phyloP scores from a whole-genome alignment of 75 land plant species.

The Ceratopteris richardii region DNA sequence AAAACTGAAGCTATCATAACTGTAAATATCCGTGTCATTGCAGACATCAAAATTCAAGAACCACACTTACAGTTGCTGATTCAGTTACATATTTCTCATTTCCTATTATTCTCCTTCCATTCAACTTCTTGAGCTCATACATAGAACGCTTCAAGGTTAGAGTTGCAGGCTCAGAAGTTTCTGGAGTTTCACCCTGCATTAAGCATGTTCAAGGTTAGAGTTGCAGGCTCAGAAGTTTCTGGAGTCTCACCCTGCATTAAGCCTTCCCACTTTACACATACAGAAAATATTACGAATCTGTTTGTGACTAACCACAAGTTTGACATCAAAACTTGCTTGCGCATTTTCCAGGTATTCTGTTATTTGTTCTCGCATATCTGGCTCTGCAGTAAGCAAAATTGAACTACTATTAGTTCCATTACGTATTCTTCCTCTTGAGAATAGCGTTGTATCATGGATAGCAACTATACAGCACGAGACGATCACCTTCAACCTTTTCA shows the following conservation, averaged over 20 bases:
- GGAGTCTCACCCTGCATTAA: constrained; percentile 3
- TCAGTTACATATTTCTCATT: constrained; percentile 7
- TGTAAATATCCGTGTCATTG: too few relatives aligned
- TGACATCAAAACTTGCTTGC: constrained; percentile 26
- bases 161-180: constrained; percentile 15
- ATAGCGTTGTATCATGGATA: too few relatives aligned
- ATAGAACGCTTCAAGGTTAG: constrained; percentile 14
- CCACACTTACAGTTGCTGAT: constrained; percentile 1
- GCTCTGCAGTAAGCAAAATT: constrained; percentile 9
- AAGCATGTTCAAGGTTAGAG: constrained; percentile 12
- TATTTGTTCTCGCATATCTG: constrained; percentile 25
- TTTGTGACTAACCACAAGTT: constrained; percentile 14
- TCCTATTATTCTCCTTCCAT: constrained; percentile 4
- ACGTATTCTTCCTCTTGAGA: too few relatives aligned
- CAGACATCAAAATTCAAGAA: too few relatives aligned
- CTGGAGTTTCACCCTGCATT: constrained; percentile 15
- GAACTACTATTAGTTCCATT: too few relatives aligned
- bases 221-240: constrained; percentile 17
- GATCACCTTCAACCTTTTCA: too few relatives aligned
- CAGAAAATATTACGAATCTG: not conserved
- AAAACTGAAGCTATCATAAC: too few relatives aligned
- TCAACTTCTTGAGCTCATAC: constrained; percentile 7
- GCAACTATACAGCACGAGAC: too few relatives aligned
- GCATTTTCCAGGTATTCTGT: constrained; percentile 12
- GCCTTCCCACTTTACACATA: not conserved